Base-by-base conservation (phyloP, 2,329 filamentous ascomycete genomes). In the Colletotrichum euphorbiae region DNA sequence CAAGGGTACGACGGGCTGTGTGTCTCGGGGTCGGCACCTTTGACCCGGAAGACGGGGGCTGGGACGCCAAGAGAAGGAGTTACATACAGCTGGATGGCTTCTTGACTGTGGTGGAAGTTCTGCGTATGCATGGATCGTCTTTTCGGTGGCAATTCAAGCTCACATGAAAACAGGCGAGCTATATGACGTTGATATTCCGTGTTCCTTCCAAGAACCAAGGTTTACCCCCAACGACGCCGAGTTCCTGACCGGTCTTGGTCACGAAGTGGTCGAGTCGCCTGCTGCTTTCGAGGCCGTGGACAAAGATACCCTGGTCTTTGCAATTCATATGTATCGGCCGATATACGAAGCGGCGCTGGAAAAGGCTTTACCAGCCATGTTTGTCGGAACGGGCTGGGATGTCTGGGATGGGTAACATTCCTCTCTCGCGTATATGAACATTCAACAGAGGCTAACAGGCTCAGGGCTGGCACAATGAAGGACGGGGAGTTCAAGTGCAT, bases 21-120 rank as follows among this genome's bases (percentile, higher is more conserved):
- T 88, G 86, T 67, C 79, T 89, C 5, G 87, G 87, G 0, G 76
- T 86, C 2, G 87, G 87, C 2, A 81, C 84, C 0, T 88, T 88
- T 68, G 84, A 88, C 57, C 84, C 85, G 2, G 75, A 77, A 3
- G 81, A 85, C 50, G 82, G 80, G 1, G 80, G 78, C 0, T 82
- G 79, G 77, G 80, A 82, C n/a, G 77, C 78, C 2, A 82, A 81
- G 69, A 77, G 82, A 55, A 79, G 79, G 3, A 80, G 84, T 1
- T 84, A 84, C 69, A 72, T 84, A 45, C 87, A 90, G 74, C 80
- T 88, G 1, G 80, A 81, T 28, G 86, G 84, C 2, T 87, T 90
- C 70, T 71, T 83, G 17, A 71, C 77, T 46, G 79, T 89, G 9
- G 80, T 87, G 2, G 76, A 80, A 2, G 72, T 77, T 13, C 55